phyloP scores from a whole-genome alignment of 805 yeast species.

The Candida sanyiensis region DNA sequence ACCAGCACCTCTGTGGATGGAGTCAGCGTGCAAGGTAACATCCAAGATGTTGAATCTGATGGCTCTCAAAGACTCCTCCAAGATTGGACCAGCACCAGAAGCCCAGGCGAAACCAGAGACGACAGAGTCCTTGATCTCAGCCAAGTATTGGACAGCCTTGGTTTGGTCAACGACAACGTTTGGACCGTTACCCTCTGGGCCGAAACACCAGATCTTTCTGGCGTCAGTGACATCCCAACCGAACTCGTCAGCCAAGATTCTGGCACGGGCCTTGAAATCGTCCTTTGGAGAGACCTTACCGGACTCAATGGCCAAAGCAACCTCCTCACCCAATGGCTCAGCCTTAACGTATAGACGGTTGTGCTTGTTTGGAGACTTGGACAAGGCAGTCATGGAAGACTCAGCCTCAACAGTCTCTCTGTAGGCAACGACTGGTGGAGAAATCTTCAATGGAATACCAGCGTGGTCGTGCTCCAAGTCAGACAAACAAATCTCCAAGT shows the following conservation, averaged over 20 bases:
- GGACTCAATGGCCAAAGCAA: slow-evolving; percentile 81
- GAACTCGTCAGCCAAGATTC: slow-evolving; percentile 97
- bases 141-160: slow-evolving; percentile 98
- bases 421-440: slow-evolving; percentile 98
- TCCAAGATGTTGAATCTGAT: slow-evolving; percentile 96
- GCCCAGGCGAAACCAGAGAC: slow-evolving; percentile 99
- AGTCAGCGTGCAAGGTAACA: slow-evolving; percentile 99
- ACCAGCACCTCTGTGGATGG: slow-evolving; percentile 99
- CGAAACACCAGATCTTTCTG: slow-evolving; percentile 99
- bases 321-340: slow-evolving; percentile 93
- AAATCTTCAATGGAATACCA: slow-evolving; percentile 96
- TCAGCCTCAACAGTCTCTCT: slow-evolving; percentile 95
- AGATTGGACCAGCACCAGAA: slow-evolving; percentile 98
- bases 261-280: slow-evolving; percentile 98
- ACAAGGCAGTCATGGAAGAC: slow-evolving; percentile 92
- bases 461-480: slow-evolving; percentile 99
- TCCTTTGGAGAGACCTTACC: slow-evolving; percentile 94
- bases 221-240: slow-evolving; percentile 99
- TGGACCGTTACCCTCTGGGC: slow-evolving; percentile 99
- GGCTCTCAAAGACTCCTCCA: slow-evolving; percentile 95
- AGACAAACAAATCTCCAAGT: slow-evolving; percentile 92
- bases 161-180: slow-evolving; percentile 99
- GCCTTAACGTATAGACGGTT: slow-evolving; percentile 99
- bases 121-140: slow-evolving; percentile 98
- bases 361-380: slow-evolving; percentile 99